Conservation (phyloP, 495 filamentous ascomycete genomes). For the Chaetomium cochliodes region DNA sequence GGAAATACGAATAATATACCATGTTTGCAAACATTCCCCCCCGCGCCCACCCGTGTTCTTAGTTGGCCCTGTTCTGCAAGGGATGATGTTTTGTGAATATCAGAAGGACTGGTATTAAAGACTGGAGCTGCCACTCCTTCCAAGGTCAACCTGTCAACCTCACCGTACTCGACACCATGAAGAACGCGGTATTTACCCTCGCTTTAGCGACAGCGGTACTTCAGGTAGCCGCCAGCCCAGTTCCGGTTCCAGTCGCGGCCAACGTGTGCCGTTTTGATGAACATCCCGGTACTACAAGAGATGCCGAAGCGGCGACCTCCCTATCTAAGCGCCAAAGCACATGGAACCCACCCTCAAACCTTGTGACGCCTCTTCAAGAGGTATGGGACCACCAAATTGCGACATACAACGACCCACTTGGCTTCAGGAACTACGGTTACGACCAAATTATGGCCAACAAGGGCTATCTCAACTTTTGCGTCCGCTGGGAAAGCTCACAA, state of each 20-base stretch:
- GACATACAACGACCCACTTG: not conserved
- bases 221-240: not conserved
- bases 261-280: not conserved
- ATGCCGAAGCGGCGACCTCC: not conserved
- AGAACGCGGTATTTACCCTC: not conserved
- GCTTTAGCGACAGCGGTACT: not conserved
- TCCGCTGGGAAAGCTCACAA: not conserved
- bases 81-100: not conserved
- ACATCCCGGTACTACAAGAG: not conserved
- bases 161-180: not conserved
- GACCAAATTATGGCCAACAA: conserved; percentile 9
- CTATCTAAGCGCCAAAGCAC: not conserved
- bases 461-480: not conserved
- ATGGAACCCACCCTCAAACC: conserved; percentile 1
- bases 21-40: too few species aligned
- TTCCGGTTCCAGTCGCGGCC: not conserved
- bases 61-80: too few species aligned
- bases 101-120: not conserved
- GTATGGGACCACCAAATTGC: not conserved
- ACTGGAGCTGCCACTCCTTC: not conserved
- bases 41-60: too few species aligned
- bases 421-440: conserved; percentile 5
- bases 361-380: not conserved
- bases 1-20: too few species aligned
- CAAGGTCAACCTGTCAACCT: not conserved